Base-by-base conservation (phyloP, 2,329 filamentous ascomycete genomes). In the Myriosclerotinia scirpicola region DNA sequence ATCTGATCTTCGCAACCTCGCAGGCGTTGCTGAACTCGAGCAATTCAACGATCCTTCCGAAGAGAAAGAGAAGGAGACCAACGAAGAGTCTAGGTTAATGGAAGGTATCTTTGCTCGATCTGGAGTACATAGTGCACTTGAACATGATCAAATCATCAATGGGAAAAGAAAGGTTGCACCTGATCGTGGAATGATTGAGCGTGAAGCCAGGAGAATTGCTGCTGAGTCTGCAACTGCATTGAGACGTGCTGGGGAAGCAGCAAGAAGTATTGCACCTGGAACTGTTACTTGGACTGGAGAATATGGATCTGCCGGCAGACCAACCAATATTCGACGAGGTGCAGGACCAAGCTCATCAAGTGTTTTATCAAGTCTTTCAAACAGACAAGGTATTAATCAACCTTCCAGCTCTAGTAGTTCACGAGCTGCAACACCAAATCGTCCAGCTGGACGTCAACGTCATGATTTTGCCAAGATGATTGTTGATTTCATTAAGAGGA, bases 231-330 rank as follows among this genome's bases (percentile, higher is more conserved):
- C 92, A 0, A 85, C 85, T 30, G 89, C 92, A 70, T 85, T 98
- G 2, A 86, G 88, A 40, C 86, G 86, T 67, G 88, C 92, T 12
- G 88, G 86, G 53, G 86, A 93, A 74, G 84, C 89, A 40, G 92
- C 93, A 3, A 84, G 87, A 14, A 84, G 82, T 11, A 82, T 94
- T 1, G 91, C 91, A 0, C 88, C 92, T 42, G 94, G 94, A 9
- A 92, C 91, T 0, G 91, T 95, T 11, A 97, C 94, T 0, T 98
- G 94, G 94, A 98, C 94, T 0, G 94, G 95, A 1, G 87, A 90
- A 72, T 87, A 90, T 56, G 94, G 94, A 12, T 85, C 89, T 60
- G 88, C 87, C 5, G 94, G 93, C 1, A 83, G 90, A 46, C 90
- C 90, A 1, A 36, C 82, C 80, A 67, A 81, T 76, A 67, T 76